These are phyloP conservation scores for Guadua angustifolia DNA, from an alignment of 176 grass and related monocot species.

Conservation along the genomic window DNA sequence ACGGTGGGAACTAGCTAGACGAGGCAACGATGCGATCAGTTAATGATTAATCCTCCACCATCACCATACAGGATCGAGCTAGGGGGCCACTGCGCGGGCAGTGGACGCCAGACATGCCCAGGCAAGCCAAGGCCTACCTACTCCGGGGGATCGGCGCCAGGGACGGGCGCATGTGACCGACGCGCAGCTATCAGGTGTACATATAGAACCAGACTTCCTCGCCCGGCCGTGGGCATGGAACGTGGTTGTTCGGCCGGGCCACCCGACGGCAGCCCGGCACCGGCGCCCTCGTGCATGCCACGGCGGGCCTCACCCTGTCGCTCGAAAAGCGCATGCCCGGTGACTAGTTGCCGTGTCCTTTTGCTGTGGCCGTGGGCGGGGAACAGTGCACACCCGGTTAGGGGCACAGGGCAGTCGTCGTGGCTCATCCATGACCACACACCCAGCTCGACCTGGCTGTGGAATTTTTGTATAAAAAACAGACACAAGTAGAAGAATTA, in stretches of 20 bases:
- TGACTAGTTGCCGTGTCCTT: neutral
- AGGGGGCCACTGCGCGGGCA: too few species aligned
- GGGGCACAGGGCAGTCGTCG: neutral
- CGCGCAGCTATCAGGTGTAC: constrained; percentile 25
- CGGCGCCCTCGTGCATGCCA: neutral
- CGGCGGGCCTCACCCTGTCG: constrained; percentile 16
- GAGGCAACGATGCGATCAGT: neutral
- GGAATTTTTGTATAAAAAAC: too few species aligned
- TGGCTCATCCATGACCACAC: neutral
- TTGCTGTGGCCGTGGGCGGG: constrained; percentile 1
- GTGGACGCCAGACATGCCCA: neutral
- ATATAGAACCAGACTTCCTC: neutral
- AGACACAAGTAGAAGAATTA: too few species aligned
- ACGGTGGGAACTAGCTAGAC: neutral
- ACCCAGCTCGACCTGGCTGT: neutral
- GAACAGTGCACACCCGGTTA: neutral
- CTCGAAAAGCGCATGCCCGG: constrained; percentile 14
- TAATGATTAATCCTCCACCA: neutral
- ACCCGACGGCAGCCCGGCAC: constrained; percentile 36
- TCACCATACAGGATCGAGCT: neutral
- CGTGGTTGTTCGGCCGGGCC: constrained; percentile 13
- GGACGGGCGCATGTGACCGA: neutral
- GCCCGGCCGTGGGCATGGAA: constrained; percentile 8
- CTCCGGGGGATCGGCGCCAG: neutral
- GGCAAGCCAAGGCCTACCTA: neutral